phyloP scores from a whole-genome alignment of 352 stramenopile genomes.

The Globisporangium heterothallicum region DNA sequence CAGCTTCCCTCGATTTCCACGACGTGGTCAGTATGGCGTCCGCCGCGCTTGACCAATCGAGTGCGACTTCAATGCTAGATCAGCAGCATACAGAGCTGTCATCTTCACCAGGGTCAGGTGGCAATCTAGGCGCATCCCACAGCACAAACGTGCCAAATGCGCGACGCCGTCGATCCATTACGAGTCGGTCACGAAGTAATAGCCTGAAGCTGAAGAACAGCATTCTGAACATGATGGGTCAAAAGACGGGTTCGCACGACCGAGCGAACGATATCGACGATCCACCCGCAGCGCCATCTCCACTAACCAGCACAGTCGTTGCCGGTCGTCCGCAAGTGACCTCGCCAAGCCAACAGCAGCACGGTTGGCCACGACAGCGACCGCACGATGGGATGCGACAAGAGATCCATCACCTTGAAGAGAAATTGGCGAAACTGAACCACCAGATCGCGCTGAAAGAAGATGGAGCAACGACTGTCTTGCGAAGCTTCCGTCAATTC shows the following conservation, averaged over 20 bases:
- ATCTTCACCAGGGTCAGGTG: conserved; percentile 4
- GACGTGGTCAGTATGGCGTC: conserved; percentile 33
- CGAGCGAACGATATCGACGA: conserved; percentile 8
- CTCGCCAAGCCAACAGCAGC: conserved; percentile 13
- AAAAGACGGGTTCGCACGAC: conserved; percentile 42
- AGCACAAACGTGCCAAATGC: conserved; percentile 33
- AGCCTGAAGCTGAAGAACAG: conserved; percentile 53
- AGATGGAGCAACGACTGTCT: conserved; percentile 41
- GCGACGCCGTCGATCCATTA: conserved; percentile 47
- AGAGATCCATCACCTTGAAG: conserved; percentile 52
- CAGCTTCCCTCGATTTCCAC: conserved; percentile 40
- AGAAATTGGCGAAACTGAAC: conserved; percentile 54
- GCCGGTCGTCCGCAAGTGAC: conserved; percentile 1
- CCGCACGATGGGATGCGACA: conserved; percentile 47
- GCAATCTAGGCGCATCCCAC: background rate
- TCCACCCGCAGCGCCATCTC: background rate
- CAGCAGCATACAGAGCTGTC: conserved; percentile 5
- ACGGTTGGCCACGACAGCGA: conserved; percentile 6
- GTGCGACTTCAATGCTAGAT: background rate
- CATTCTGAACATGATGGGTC: conserved; percentile 55
- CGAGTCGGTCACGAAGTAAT: conserved; percentile 59
- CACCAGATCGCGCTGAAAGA: conserved; percentile 64
- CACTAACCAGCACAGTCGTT: background rate
- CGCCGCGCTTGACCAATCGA: conserved; percentile 11
- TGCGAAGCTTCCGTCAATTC: conserved; percentile 70